Base-by-base conservation (phyloP, 768 basidiomycete genomes). In the Trametes meyenii region DNA sequence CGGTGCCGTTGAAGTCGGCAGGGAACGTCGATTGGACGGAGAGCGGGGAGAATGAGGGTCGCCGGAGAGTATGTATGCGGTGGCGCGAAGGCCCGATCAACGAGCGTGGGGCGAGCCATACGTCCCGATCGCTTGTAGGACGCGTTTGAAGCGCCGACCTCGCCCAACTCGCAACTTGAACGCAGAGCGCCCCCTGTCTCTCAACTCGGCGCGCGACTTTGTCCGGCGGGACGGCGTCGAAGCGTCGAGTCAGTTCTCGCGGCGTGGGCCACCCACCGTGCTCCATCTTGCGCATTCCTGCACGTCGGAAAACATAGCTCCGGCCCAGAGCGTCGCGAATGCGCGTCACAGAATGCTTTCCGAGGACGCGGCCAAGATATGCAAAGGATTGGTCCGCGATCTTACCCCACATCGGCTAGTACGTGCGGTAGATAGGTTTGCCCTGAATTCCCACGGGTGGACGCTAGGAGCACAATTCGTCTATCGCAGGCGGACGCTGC, bases 401-500 rank as follows among this genome's bases (percentile, higher is more conserved):
- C 49, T 50, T 58, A 58, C 57, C 57, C 57, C 57, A 40, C 57
- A 58, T 44, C 40, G 49, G 49, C 57, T 43, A 21, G 35, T 8
- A 19, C 23, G 13, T 43, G 24, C 14, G 36, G 24, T 21, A 45
- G n/a, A 24, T 33, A 35, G 19, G 23, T 38, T 33, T 33, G 29
- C 8, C 29, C 29, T 3, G 3, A 3, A 33, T 33, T 33, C 29
- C 29, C 29, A 33, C 29, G 29, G 29, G 8, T 33, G 29, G 29
- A 33, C 29, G 29, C 29, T 8, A 8, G 29, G 29, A 33, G 29
- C n/a, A n/a, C n/a, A n/a, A n/a, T n/a, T n/a, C n/a, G n/a, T n/a
- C n/a, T n/a, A n/a, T n/a, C n/a, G n/a, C n/a, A n/a, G n/a, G n/a
- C n/a, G n/a, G n/a, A n/a, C n/a, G n/a, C n/a, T n/a, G n/a, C n/a